These are phyloP conservation scores for Diospyros lotus DNA, from an alignment of 148 eudicot species.

Conservation along the genomic window DNA sequence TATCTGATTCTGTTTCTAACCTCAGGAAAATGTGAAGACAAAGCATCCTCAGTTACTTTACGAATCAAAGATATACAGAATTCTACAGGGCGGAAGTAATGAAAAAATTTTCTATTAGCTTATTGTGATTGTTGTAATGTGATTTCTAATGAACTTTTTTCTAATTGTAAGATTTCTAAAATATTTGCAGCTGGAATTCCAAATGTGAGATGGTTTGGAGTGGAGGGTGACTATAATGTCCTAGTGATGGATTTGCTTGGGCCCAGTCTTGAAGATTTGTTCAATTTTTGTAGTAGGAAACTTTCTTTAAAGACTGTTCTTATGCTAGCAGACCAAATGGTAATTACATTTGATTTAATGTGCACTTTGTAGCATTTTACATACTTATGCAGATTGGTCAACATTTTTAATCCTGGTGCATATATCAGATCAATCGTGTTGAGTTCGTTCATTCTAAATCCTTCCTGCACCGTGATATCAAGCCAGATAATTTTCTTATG, in stretches of 20 bases:
- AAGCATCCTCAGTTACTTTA: conserved; percentile 90
- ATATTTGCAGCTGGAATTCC: conserved; percentile 80
- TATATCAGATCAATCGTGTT: conserved; percentile 70
- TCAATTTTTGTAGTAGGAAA: conserved; percentile 90
- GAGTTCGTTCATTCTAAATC: conserved; percentile 89
- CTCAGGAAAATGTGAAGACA: conserved; percentile 89
- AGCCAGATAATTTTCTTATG: conserved; percentile 97
- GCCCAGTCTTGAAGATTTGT: conserved; percentile 95
- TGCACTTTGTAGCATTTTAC: too few species aligned
- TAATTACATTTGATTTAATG: conserved; percentile 12
- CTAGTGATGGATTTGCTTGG: conserved; percentile 95
- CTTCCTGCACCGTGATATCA: conserved; percentile 89
- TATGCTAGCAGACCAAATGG: conserved; percentile 99
- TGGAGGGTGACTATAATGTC: conserved; percentile 88
- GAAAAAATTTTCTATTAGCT: neutral
- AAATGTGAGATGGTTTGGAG: conserved; percentile 86
- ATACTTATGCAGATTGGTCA: neutral
- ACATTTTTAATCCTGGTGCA: conserved; percentile 4
- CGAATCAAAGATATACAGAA: conserved; percentile 85
- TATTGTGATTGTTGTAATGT: neutral
- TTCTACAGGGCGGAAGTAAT: conserved; percentile 97
- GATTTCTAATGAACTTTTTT: neutral
- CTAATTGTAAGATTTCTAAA: neutral
- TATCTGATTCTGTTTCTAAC: conserved; percentile 8
- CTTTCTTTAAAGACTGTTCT: conserved; percentile 93